Conservation (phyloP, 805 yeast species). For the Candida dajiaensis region DNA sequence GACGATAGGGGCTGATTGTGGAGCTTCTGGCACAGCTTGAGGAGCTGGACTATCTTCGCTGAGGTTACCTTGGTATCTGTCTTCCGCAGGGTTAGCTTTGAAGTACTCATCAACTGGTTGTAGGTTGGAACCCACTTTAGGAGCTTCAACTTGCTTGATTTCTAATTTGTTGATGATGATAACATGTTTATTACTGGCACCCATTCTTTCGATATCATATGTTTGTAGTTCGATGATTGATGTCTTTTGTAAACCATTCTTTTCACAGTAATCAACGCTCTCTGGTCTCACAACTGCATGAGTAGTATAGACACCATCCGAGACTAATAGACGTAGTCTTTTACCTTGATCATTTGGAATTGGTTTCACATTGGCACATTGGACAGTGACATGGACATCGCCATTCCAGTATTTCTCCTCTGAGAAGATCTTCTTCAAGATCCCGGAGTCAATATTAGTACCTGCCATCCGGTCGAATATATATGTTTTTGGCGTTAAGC, state of each 20-base stretch:
- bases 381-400: slow-evolving; percentile 27
- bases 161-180: slow-evolving; percentile 20
- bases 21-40: slow-evolving; percentile 5
- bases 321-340: slow-evolving; percentile 40
- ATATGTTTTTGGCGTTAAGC: not conserved
- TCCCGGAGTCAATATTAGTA: slow-evolving; percentile 11
- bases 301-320: slow-evolving; percentile 45
- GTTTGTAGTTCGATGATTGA: slow-evolving; percentile 36
- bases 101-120: slow-evolving; percentile 51
- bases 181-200: slow-evolving; percentile 27
- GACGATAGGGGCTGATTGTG: slow-evolving; percentile 1
- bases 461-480: not conserved
- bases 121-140: slow-evolving; percentile 32
- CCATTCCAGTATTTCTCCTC: slow-evolving; percentile 15
- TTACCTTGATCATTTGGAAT: slow-evolving; percentile 36
- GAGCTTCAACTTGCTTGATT: slow-evolving; percentile 31
- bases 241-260: slow-evolving; percentile 40
- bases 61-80: slow-evolving; percentile 18
- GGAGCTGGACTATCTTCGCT: slow-evolving; percentile 20
- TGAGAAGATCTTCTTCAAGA: slow-evolving; percentile 16
- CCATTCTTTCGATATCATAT: slow-evolving; percentile 37
- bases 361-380: slow-evolving; percentile 30
- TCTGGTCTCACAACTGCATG: slow-evolving; percentile 51
- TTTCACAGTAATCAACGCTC: slow-evolving; percentile 37
- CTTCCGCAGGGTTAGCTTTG: slow-evolving; percentile 52